Evolutionary conservation across 345 rosid species (phyloP).

Genomic region (Euphorbia tirucalli): DNA sequence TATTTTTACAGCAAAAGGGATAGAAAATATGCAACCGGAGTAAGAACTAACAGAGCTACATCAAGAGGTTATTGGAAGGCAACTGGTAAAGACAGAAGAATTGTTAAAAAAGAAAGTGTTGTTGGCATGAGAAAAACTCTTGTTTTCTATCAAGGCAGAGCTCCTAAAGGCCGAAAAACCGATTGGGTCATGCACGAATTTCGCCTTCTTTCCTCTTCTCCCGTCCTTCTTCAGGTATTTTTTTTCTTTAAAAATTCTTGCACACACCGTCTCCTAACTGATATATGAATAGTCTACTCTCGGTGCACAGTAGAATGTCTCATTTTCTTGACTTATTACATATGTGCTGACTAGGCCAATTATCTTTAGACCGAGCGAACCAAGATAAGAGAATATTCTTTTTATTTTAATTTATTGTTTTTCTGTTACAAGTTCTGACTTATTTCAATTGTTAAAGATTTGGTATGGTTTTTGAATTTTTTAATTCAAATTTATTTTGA

Average conservation of each 20-base stretch:
- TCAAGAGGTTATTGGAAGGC: conserved; percentile 93
- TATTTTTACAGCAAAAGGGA: conserved; percentile 86
- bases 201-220: conserved; percentile 41
- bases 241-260: too few relatives aligned
- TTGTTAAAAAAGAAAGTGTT: conserved; percentile 48
- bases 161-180: conserved; percentile 78
- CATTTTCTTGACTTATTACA: too few relatives aligned
- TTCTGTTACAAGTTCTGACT: background rate
- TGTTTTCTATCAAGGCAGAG: conserved; percentile 91
- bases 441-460: background rate
- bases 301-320: too few relatives aligned
- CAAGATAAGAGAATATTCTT: background rate
- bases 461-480: background rate
- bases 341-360: too few relatives aligned
- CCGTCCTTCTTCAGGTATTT: conserved; percentile 44
- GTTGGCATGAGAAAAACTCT: conserved; percentile 94
- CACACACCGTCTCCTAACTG: too few relatives aligned
- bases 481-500: background rate
- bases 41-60: conserved; percentile 86
- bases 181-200: conserved; percentile 98
- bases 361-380: too few relatives aligned
- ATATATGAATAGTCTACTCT: too few relatives aligned
- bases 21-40: conserved; percentile 86
- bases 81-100: conserved; percentile 71
- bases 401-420: background rate